phyloP scores from a whole-genome alignment of 179 eudicot species.

The Vitellaria paradoxa region DNA sequence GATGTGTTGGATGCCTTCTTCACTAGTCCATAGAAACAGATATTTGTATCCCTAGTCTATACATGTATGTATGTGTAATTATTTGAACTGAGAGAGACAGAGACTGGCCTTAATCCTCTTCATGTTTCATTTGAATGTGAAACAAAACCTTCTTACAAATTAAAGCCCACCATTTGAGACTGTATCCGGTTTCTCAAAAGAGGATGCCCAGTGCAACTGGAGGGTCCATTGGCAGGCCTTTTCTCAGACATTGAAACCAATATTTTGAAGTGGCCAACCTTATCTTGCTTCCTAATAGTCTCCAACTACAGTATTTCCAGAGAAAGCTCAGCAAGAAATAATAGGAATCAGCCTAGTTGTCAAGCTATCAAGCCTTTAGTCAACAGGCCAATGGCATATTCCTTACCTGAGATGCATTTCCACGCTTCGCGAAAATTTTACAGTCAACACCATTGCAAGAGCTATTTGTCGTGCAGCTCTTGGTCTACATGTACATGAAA shows the following conservation, averaged over 20 bases:
- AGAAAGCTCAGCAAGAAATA: not conserved
- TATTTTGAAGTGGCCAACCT: not conserved
- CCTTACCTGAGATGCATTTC: not conserved
- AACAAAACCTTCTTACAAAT: not conserved
- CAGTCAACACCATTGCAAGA: no score
- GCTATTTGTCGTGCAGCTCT: no score
- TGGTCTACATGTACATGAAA: not conserved
- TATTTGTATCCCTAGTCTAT: not conserved
- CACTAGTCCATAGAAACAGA: not conserved
- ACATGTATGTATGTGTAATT: no score
- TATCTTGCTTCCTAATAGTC: not conserved
- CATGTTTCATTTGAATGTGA: not conserved
- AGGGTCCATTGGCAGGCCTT: not conserved
- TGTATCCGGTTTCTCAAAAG: not conserved
- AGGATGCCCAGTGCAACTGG: not conserved
- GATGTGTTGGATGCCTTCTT: not conserved
- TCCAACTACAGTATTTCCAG: not conserved
- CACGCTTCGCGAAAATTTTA: no score
- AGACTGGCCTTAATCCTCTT: not conserved
- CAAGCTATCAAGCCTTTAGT: not conserved
- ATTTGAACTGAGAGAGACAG: not conserved
- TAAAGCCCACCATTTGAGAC: not conserved
- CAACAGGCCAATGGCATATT: not conserved
- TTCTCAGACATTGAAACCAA: no score
- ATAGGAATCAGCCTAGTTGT: not conserved